These are phyloP conservation scores for Mortierella sp. DNA, from an alignment of 371 early-diverging fungal species.

Conservation along the genomic window DNA sequence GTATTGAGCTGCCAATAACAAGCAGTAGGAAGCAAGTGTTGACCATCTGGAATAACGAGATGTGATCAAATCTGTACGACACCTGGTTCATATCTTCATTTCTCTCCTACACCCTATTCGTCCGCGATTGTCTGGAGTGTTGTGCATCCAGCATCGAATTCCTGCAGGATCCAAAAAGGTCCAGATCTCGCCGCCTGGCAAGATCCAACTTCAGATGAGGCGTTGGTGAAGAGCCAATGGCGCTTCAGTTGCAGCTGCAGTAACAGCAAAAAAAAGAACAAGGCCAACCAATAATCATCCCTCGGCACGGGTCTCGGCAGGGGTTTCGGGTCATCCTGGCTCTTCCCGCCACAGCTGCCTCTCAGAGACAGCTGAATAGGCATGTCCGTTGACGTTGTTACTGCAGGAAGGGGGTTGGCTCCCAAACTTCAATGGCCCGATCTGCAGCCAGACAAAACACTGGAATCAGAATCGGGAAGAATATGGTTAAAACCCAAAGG, in stretches of 20 bases:
- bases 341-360: constrained; percentile 68
- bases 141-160: constrained; percentile 90
- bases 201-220: constrained; percentile 92
- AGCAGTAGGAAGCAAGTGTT: too few species aligned
- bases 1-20: too few species aligned
- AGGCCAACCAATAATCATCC: constrained; percentile 33
- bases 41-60: too few species aligned
- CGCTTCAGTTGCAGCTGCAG: constrained; percentile 16
- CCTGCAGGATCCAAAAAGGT: constrained; percentile 91
- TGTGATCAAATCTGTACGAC: too few species aligned
- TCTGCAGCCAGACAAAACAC: constrained; percentile 76
- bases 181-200: constrained; percentile 84
- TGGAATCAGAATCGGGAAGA: constrained; percentile 76
- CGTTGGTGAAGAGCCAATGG: constrained; percentile 76
- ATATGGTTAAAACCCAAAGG: constrained; percentile 79
- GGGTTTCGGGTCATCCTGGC: constrained; percentile 60
- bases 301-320: constrained; percentile 30
- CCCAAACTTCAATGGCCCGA: constrained; percentile 77
- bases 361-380: constrained; percentile 88
- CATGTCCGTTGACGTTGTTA: constrained; percentile 87
- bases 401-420: constrained; percentile 81
- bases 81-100: background rate
- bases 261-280: constrained; percentile 33
- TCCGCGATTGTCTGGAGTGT: constrained; percentile 52
- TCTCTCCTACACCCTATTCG: background rate